phyloP scores from a whole-genome alignment of 179 eudicot species.

The Actinidia chinensis region DNA sequence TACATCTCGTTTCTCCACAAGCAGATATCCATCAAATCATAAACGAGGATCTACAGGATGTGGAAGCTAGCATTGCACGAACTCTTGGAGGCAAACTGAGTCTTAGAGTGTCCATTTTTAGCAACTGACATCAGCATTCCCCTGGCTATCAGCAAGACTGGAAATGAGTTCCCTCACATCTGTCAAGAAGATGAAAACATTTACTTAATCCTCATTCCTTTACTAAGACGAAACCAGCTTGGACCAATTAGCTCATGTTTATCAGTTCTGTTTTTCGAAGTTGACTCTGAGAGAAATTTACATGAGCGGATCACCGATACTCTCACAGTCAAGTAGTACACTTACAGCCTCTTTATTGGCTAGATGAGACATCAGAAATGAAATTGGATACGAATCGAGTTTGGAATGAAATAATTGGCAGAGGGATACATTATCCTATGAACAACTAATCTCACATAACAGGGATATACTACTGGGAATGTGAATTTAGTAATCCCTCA shows the following conservation, averaged over 20 bases:
- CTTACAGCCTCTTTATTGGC: too few species aligned
- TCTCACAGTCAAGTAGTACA: too few species aligned
- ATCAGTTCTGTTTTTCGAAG: neutral
- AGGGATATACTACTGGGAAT: too few species aligned
- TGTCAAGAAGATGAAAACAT: constrained; percentile 25
- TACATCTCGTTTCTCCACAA: constrained; percentile 92
- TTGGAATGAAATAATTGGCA: too few species aligned
- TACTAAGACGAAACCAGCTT: neutral
- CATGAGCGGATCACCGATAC: neutral
- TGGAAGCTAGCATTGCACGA: constrained; percentile 94
- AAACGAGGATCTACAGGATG: constrained; percentile 91
- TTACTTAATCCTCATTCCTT: neutral
- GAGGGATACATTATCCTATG: too few species aligned
- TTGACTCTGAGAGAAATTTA: neutral
- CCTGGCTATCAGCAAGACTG: constrained; percentile 83
- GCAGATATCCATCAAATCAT: constrained; percentile 91
- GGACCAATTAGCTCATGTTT: neutral
- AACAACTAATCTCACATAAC: too few species aligned
- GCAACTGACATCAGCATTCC: constrained; percentile 68
- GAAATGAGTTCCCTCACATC: constrained; percentile 94
- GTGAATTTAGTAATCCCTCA: too few species aligned
- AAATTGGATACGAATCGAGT: too few species aligned
- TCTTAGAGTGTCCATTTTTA: constrained; percentile 77
- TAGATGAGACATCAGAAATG: too few species aligned
- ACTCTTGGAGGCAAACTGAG: constrained; percentile 94